These are phyloP conservation scores for Gossypium bickii DNA, from an alignment of 345 rosid genomes.

Conservation along the genomic window DNA sequence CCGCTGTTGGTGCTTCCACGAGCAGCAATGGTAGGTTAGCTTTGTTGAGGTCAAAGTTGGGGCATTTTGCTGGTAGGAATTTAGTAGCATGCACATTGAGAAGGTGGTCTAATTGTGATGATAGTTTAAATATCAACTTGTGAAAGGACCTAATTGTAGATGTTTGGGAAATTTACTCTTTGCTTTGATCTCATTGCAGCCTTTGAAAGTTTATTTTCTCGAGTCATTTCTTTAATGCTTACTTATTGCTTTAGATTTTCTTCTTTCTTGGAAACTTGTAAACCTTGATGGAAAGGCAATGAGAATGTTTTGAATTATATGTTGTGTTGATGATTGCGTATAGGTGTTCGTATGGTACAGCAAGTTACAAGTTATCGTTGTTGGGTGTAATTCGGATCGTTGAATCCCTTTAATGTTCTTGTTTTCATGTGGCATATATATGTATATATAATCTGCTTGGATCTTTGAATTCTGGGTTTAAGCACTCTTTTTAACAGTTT, in stretches of 20 bases:
- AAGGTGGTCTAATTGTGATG: slow-evolving; percentile 46
- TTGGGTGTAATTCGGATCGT: neutral
- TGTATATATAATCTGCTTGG: neutral
- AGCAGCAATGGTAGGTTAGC: slow-evolving; percentile 49
- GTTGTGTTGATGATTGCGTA: neutral
- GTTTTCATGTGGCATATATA: neutral
- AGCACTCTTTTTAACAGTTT: neutral
- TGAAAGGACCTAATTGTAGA: slow-evolving; percentile 21
- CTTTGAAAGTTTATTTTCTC: neutral
- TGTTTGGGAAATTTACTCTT: slow-evolving; percentile 14
- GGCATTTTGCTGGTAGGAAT: slow-evolving; percentile 50
- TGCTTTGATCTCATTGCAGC: neutral
- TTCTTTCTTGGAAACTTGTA: neutral
- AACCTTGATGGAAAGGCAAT: neutral
- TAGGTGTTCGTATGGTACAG: neutral
- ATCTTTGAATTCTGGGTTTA: neutral
- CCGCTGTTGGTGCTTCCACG: slow-evolving; percentile 30
- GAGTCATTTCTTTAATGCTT: neutral
- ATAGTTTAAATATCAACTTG: slow-evolving; percentile 27
- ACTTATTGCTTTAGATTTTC: neutral
- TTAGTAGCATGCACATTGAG: slow-evolving; percentile 49
- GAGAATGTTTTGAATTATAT: neutral
- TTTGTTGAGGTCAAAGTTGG: slow-evolving; percentile 45
- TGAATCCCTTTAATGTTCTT: neutral
- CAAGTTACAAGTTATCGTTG: neutral